These are phyloP conservation scores for Rhodomyrtus psidioides DNA, from an alignment of 441 rosid genomes.

Conservation along the genomic window DNA sequence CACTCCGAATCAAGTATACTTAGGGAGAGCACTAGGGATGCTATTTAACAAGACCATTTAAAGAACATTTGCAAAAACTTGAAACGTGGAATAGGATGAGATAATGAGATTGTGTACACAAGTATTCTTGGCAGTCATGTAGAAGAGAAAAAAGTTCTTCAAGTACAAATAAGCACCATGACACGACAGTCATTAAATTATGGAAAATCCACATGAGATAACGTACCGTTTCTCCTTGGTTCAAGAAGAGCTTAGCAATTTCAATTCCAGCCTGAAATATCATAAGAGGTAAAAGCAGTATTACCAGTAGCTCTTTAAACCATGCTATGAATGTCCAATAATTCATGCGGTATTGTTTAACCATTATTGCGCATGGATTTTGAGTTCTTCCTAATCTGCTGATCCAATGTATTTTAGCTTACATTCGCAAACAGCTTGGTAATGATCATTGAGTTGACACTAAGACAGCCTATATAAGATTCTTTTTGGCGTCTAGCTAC, in stretches of 20 bases:
- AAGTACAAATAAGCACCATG: not conserved
- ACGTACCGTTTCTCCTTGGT: conserved; percentile 78
- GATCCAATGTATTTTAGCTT: not conserved
- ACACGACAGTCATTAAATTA: not conserved
- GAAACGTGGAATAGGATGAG: not conserved
- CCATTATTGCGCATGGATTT: not conserved
- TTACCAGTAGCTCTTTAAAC: not conserved
- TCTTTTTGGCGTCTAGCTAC: not conserved
- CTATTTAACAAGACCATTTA: not conserved
- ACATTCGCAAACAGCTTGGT: not conserved
- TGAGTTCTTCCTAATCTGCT: not conserved
- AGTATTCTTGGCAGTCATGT: not conserved
- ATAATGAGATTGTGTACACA: not conserved
- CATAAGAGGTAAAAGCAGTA: not conserved
- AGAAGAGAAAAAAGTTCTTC: not conserved
- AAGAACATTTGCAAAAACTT: not conserved
- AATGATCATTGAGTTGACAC: not conserved
- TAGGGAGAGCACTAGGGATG: not conserved
- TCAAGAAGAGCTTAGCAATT: conserved; percentile 78
- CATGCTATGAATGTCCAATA: not conserved
- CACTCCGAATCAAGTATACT: not conserved
- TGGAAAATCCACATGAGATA: not conserved
- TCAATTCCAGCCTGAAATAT: conserved; percentile 87
- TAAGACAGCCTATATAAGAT: not conserved
- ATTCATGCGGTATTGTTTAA: not conserved